These are phyloP conservation scores for Austroboletus festivus DNA, from an alignment of 768 basidiomycete genomes.

Conservation along the genomic window DNA sequence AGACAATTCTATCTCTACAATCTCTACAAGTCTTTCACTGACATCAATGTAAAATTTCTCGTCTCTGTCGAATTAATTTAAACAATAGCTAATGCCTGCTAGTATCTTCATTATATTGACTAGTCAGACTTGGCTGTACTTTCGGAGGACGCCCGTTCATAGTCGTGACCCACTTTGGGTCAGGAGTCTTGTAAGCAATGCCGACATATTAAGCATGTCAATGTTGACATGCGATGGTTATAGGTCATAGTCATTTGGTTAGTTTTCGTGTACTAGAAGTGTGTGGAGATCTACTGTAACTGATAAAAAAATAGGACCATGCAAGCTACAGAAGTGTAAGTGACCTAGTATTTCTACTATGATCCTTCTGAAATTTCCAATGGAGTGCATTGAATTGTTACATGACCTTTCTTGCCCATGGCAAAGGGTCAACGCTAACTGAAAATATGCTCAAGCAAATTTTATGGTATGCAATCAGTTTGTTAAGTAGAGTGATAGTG, in stretches of 20 bases:
- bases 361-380: not conserved
- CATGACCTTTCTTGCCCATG: constrained; percentile 9
- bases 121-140: constrained; percentile 21
- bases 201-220: too few species aligned
- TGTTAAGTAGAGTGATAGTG: not conserved
- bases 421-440: not conserved
- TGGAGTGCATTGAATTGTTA: constrained; percentile 11
- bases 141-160: constrained; percentile 15
- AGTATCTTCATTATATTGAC: constrained; percentile 24
- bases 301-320: constrained; percentile 17
- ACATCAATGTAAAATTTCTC: constrained; percentile 13
- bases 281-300: not conserved
- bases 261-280: not conserved
- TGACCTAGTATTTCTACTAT: not conserved
- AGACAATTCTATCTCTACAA: constrained; percentile 2
- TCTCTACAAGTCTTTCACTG: constrained; percentile 13
- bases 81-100: too few species aligned
- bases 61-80: not conserved
- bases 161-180: constrained; percentile 20
- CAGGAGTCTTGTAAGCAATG: constrained; percentile 17
- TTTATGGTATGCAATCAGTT: constrained; percentile 7
- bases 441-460: not conserved
- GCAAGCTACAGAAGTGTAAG: constrained; percentile 19
- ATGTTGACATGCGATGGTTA: not conserved
- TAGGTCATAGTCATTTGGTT: constrained; percentile 24